Percentiles rank a stretch among this genome's conserved stretches.
Evolutionary conservation across 805 yeast genomes (phyloP).

Genomic region (Ogataea parapolymorpha): DNA sequence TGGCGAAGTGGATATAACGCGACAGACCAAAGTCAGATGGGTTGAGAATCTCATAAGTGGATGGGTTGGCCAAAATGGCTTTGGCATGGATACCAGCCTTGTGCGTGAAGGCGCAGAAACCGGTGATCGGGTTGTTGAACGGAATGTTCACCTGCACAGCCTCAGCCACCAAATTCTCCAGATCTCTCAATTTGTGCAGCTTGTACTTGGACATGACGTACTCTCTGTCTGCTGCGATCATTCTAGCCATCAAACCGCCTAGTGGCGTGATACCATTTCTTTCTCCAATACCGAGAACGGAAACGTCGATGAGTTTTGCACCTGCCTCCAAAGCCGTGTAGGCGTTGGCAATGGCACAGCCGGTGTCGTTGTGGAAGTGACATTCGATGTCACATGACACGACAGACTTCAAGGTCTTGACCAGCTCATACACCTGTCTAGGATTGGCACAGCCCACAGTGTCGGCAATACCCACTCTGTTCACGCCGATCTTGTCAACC

Average conservation of each 20-base stretch:
- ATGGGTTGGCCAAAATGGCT: constrained; percentile 60
- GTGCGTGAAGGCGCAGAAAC: constrained; percentile 63
- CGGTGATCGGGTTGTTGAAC: constrained; percentile 61
- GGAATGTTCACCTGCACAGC: constrained; percentile 58
- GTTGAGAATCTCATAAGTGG: constrained; percentile 58
- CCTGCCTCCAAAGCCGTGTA: constrained; percentile 63
- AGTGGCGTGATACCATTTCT: constrained; percentile 61
- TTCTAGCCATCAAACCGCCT: constrained; percentile 61
- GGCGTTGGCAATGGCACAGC: constrained; percentile 62
- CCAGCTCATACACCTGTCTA: constrained; percentile 59
- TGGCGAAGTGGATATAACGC: constrained; percentile 60
- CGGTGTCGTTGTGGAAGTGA: constrained; percentile 63
- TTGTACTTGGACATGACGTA: constrained; percentile 57
- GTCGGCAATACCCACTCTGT: constrained; percentile 63
- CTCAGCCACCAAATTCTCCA: constrained; percentile 57
- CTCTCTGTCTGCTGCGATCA: constrained; percentile 60
- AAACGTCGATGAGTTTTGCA: constrained; percentile 55
- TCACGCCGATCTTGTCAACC: constrained; percentile 60
- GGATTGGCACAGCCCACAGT: constrained; percentile 65
- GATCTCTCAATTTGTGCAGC: constrained; percentile 52
- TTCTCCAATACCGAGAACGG: constrained; percentile 61
- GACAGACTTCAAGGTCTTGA: constrained; percentile 53
- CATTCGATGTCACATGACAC: constrained; percentile 59
- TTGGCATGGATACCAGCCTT: constrained; percentile 64
- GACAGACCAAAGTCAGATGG: constrained; percentile 59